Conservation (phyloP, 1,284 basidiomycete species). For the Irpex lacteus region DNA sequence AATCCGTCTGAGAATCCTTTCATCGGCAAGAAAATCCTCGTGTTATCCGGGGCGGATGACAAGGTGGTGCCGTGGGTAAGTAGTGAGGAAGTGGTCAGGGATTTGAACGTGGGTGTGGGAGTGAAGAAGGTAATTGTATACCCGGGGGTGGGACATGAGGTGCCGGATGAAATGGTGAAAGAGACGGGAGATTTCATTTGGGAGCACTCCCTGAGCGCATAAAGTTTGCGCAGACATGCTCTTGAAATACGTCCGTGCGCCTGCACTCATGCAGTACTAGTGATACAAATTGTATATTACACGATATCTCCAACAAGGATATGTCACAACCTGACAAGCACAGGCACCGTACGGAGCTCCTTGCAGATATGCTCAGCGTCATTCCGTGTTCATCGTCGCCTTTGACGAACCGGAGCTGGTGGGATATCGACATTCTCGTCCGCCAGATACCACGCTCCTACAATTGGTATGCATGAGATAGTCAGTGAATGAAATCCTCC, state of each 20-base stretch:
- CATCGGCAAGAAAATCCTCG: constrained; percentile 61
- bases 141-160: constrained; percentile 44
- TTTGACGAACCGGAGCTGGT: not conserved
- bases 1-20: constrained; percentile 47
- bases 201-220: not conserved
- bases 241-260: too few relatives aligned
- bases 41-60: constrained; percentile 56
- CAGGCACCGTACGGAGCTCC: too few relatives aligned
- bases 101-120: constrained; percentile 46
- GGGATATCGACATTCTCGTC: constrained; percentile 15
- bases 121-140: constrained; percentile 43
- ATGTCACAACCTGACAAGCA: too few relatives aligned
- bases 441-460: constrained; percentile 16
- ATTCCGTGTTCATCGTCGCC: not conserved
- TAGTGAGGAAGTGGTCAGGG: constrained; percentile 44
- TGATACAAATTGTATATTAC: not conserved
- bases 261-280: not conserved
- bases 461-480: not conserved
- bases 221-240: not conserved
- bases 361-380: not conserved
- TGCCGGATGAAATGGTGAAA: constrained; percentile 43
- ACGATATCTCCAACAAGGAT: not conserved
- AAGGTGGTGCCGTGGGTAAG: constrained; percentile 50
- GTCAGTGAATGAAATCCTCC: too few relatives aligned
- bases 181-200: constrained; percentile 40